Conservation (phyloP, 768 basidiomycete species). For the Boletus speciosus region DNA sequence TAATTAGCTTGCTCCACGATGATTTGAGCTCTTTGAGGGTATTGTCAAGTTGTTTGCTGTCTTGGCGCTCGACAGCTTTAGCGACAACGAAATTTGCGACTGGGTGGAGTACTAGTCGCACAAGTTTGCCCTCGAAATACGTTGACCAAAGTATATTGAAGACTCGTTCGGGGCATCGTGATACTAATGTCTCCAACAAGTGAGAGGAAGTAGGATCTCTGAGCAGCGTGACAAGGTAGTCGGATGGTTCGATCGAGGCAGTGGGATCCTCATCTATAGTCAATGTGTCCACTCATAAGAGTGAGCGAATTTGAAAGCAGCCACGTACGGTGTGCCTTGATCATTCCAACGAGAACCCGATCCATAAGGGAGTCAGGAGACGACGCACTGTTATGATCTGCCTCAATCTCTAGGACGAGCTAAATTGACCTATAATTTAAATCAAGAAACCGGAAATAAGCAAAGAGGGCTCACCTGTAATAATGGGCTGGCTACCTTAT, state of each 20-base stretch:
- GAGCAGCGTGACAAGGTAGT: conserved; percentile 78
- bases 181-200: conserved; percentile 77
- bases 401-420: conserved; percentile 83
- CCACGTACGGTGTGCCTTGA: conserved; percentile 59
- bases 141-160: conserved; percentile 71
- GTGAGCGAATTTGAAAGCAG: neutral
- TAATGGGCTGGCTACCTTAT: conserved; percentile 73
- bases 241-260: conserved; percentile 50
- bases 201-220: conserved; percentile 88
- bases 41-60: conserved; percentile 50
- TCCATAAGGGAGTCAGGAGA: conserved; percentile 77
- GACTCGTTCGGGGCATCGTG: conserved; percentile 53
- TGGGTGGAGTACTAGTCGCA: conserved; percentile 76
- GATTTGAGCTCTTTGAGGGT: conserved; percentile 58
- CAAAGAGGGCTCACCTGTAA: conserved; percentile 51
- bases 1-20: conserved; percentile 60
- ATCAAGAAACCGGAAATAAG: conserved; percentile 6
- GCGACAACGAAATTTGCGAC: conserved; percentile 94
- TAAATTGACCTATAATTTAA: conserved; percentile 30
- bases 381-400: conserved; percentile 56
- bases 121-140: conserved; percentile 74
- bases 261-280: conserved; percentile 39
- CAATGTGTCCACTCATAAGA: neutral
- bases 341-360: conserved; percentile 68
- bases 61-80: conserved; percentile 63